These are phyloP conservation scores for Rhytidhysteron rufulum DNA, from an alignment of 2,329 filamentous ascomycete species.

Conservation along the genomic window DNA sequence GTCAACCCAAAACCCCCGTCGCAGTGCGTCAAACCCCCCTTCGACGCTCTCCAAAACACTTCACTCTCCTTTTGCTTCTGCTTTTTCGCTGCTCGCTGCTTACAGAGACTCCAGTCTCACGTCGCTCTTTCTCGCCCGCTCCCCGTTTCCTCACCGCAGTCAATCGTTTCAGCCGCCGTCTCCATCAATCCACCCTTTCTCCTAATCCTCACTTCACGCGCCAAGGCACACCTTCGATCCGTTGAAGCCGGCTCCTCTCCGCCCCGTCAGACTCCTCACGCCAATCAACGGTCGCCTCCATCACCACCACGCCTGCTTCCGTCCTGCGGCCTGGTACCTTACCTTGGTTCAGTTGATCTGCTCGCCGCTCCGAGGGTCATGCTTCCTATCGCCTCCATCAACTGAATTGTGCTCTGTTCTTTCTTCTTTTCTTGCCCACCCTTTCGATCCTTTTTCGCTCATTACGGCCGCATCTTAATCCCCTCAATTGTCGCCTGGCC, in stretches of 20 bases:
- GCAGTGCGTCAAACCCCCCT: neutral
- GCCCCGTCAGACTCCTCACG: slow-evolving; percentile 1
- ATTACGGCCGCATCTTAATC: neutral
- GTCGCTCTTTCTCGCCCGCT: neutral
- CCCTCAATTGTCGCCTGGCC: slow-evolving; percentile 13
- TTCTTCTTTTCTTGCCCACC: neutral
- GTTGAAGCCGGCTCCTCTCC: neutral
- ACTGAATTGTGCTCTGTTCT: neutral
- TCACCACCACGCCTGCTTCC: neutral
- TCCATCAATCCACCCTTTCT: neutral
- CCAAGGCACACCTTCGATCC: neutral
- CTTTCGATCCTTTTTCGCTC: neutral
- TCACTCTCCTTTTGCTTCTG: too few species aligned
- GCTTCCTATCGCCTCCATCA: neutral
- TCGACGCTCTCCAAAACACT: slow-evolving; percentile 3
- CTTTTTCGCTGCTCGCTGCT: neutral
- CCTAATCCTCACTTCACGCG: neutral
- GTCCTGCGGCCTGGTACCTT: neutral
- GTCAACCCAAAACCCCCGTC: neutral
- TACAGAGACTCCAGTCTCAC: neutral
- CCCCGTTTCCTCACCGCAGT: neutral
- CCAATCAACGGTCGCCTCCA: neutral
- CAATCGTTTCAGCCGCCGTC: slow-evolving; percentile 1
- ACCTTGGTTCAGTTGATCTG: too few species aligned
- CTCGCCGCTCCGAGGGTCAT: neutral